phyloP scores from a whole-genome alignment of 768 basidiomycete genomes.

The Solioccasus polychromus region DNA sequence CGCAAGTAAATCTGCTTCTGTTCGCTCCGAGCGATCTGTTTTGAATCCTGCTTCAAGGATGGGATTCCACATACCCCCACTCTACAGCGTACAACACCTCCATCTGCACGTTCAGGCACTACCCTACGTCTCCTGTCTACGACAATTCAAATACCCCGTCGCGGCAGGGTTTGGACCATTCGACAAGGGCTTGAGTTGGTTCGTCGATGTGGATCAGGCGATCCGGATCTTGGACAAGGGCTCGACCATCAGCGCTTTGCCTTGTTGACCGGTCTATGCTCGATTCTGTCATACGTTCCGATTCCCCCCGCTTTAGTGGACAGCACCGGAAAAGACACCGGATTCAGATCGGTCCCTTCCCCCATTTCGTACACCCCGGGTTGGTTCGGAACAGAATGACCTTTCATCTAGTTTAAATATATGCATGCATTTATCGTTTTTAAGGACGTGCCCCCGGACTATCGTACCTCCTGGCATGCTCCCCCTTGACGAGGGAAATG shows the following conservation, averaged over 20 bases:
- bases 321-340: background rate
- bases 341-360: background rate
- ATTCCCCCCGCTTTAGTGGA: background rate
- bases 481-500: too few species aligned
- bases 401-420: too few species aligned
- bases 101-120: slow-evolving; percentile 73
- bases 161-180: slow-evolving; percentile 36
- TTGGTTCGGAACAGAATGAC: background rate
- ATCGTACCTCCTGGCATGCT: background rate
- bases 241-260: slow-evolving; percentile 46
- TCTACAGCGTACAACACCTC: slow-evolving; percentile 67
- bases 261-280: slow-evolving; percentile 36
- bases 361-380: background rate
- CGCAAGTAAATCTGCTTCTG: slow-evolving; percentile 41
- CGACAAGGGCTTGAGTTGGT: slow-evolving; percentile 73
- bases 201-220: slow-evolving; percentile 60
- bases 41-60: slow-evolving; percentile 42
- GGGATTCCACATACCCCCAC: slow-evolving; percentile 83
- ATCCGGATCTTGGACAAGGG: slow-evolving; percentile 57
- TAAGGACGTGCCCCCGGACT: background rate
- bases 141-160: slow-evolving; percentile 49
- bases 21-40: background rate
- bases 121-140: slow-evolving; percentile 50
- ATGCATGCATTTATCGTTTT: background rate
- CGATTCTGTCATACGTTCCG: too few species aligned